A percentile compares a stretch with the other conserved stretches of the same genome.
Conservation (phyloP, 73 alveolate genomes). For the Tetrahymena borealis region DNA sequence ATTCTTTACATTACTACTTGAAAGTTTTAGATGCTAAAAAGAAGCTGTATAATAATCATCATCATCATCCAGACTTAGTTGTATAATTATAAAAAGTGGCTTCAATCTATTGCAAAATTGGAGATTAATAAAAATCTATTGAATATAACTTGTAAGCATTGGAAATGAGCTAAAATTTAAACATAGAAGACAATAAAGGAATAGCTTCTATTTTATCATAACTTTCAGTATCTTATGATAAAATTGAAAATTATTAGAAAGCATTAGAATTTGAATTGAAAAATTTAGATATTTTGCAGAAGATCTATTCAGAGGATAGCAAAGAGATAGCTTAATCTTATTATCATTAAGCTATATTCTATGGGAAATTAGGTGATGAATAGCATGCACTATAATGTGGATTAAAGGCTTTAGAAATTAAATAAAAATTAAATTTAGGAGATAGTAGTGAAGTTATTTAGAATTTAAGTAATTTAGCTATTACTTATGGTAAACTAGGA, state of each 20-base stretch:
- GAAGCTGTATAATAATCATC: too few relatives aligned
- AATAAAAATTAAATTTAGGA: neutral
- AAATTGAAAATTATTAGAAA: neutral
- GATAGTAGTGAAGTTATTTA: neutral
- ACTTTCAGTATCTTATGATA: neutral
- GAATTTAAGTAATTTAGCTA: neutral
- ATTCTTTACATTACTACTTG: neutral
- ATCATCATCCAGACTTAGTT: too few relatives aligned
- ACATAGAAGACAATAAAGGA: too few relatives aligned
- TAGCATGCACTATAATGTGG: neutral
- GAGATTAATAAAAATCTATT: too few relatives aligned
- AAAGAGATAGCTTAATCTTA: neutral
- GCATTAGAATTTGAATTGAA: neutral
- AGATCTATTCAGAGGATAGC: neutral
- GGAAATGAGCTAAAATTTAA: too few relatives aligned
- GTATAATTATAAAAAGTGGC: too few relatives aligned
- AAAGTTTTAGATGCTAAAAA: neutral
- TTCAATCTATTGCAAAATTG: too few relatives aligned
- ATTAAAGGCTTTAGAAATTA: neutral
- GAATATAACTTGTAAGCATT: too few relatives aligned
- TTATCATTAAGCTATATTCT: neutral
- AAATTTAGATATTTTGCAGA: neutral
- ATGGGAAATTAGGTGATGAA: neutral
- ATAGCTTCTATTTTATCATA: neutral
- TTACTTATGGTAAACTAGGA: neutral